Base-by-base conservation (phyloP, 2,329 filamentous ascomycete genomes). In the Aspergillus sp. region DNA sequence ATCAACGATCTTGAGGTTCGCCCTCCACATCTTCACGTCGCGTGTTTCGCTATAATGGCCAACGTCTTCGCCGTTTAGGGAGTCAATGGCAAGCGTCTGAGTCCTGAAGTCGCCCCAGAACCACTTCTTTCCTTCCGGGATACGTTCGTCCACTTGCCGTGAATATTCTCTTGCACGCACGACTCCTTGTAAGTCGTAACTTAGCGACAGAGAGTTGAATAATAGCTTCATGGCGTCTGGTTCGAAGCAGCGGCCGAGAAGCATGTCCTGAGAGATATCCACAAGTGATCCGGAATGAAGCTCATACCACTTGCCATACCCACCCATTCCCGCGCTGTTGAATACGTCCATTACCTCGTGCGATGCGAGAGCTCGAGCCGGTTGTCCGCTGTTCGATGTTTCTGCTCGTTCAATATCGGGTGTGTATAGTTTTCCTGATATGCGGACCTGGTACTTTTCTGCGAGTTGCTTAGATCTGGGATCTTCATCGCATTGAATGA, bases 81-180 rank as follows among this genome's bases (percentile, higher is more conserved):
- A 79, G 27, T 80, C 78, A 6, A 87, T 65, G 27, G 82, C 82
- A 0, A 87, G 76, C 0, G 83, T 81, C 48, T 86, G 80, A 0
- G 80, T 79, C 1, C 85, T 77, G 21, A 76, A 76, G 52, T 87
- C 84, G 0, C 78, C 83, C 80, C 82, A 85, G 67, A 81, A 84
- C 84, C 84, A 87, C 0, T 72, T 69, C 25, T 78, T 76, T 14
- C 73, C 76, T 1, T 65, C 52, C 0, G 71, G 65, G 27, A 86
- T 82, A 3, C 84, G 81, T 1, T 72, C 60, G 57, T 87, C 82
- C 15, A 77, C 71, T 12, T 73, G 60, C 0, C 68, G 64, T 1
- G 81, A 78, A 64, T 78, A 85, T 1, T 67, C 62, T 2, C 84
- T 77, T 1, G 77, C 82, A n/a, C 74, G 70, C 0, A 76, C 49